Percentiles rank a stretch among this genome's conserved stretches.
These are phyloP conservation scores for Colletotrichum lupini DNA, from an alignment of 2,329 filamentous ascomycete species.

Conservation along the genomic window DNA sequence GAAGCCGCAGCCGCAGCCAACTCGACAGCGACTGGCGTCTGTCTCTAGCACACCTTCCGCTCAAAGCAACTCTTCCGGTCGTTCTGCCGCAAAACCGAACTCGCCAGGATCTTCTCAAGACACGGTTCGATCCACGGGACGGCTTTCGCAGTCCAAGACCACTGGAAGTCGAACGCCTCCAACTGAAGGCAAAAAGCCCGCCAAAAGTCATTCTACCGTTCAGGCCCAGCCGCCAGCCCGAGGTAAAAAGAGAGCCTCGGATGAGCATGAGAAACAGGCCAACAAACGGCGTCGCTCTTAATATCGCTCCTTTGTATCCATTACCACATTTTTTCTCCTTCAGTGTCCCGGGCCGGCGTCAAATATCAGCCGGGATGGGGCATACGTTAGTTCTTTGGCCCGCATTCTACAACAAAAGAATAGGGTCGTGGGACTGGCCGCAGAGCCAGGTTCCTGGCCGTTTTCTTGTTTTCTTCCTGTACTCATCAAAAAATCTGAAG, in stretches of 20 bases:
- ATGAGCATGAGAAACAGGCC: neutral
- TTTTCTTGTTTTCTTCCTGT: constrained; percentile 8
- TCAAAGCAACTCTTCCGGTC: neutral
- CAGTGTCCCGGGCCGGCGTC: neutral
- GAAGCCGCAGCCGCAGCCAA: neutral
- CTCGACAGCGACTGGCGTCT: neutral
- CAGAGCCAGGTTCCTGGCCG: neutral
- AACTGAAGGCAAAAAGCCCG: neutral
- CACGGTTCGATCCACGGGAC: neutral
- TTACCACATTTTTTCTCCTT: neutral
- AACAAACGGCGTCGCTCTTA: constrained; percentile 11
- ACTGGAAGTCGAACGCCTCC: neutral
- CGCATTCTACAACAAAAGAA: neutral
- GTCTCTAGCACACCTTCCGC: neutral
- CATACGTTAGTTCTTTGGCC: neutral
- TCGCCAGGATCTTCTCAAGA: neutral
- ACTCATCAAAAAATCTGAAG: constrained; percentile 20
- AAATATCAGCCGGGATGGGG: neutral
- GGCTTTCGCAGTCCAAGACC: neutral
- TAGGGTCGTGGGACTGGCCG: neutral
- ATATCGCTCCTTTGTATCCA: constrained; percentile 9
- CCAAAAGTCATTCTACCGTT: neutral
- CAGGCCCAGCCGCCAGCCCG: neutral
- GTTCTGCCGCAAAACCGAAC: neutral
- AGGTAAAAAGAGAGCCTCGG: neutral